These are phyloP conservation scores for Anthoceros angustus DNA, from an alignment of 225 moss, liverwort and hornwort species.

Conservation along the genomic window DNA sequence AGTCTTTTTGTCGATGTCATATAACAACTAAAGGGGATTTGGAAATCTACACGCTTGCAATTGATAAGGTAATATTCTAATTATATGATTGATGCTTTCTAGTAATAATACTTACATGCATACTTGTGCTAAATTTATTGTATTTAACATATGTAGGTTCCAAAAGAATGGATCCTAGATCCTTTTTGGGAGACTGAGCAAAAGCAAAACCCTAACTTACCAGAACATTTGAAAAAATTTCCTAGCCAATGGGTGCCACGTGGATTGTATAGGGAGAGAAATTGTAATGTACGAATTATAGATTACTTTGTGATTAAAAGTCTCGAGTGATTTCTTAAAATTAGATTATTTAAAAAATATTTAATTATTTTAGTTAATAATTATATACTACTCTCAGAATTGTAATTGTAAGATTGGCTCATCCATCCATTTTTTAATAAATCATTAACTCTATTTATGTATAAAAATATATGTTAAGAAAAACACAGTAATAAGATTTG, in stretches of 20 bases:
- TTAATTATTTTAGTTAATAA: too few relatives aligned
- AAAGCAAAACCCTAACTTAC: slow-evolving; percentile 24
- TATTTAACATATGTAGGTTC: slow-evolving; percentile 17
- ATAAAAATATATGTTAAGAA: too few relatives aligned
- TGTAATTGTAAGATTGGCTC: too few relatives aligned
- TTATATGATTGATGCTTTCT: not conserved
- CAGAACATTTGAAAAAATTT: slow-evolving; percentile 20
- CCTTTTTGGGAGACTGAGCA: slow-evolving; percentile 46
- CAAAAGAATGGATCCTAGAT: slow-evolving; percentile 41
- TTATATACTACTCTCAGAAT: too few relatives aligned
- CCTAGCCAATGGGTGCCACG: slow-evolving; percentile 44
- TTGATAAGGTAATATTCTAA: slow-evolving; percentile 26
- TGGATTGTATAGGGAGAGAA: slow-evolving; percentile 26
- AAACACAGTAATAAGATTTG: too few relatives aligned
- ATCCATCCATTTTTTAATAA: too few relatives aligned
- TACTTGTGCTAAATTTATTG: not conserved
- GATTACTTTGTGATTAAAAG: slow-evolving; percentile 30
- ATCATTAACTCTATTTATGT: too few relatives aligned
- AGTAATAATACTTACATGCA: not conserved
- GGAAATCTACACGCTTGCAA: slow-evolving; percentile 34
- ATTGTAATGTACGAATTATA: slow-evolving; percentile 41
- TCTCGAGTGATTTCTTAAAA: too few relatives aligned
- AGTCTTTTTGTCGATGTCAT: slow-evolving; percentile 39
- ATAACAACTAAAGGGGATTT: slow-evolving; percentile 26
- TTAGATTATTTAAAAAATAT: too few relatives aligned